Evolutionary conservation across 2,329 filamentous ascomycete species (phyloP).

Genomic region (Pyrenophora tritici-repentis): DNA sequence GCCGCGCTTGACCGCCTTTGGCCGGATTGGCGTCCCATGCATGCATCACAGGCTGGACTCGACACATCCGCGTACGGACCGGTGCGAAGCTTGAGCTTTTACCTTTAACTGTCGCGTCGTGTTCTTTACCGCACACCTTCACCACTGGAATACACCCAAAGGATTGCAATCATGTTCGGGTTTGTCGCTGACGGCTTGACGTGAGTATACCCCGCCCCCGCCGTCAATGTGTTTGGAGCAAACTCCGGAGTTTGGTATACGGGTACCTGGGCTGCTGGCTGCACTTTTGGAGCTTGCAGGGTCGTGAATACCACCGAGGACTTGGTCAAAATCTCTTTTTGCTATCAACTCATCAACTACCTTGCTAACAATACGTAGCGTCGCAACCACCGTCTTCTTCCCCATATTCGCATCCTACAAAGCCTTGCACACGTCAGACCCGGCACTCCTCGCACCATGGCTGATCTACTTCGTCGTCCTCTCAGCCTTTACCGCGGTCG

Average conservation of each 20-base stretch:
- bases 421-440: constrained; percentile 89
- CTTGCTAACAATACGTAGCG: constrained; percentile 33
- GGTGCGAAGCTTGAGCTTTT: constrained; percentile 22
- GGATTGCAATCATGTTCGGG: constrained; percentile 38
- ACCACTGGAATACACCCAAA: constrained; percentile 3
- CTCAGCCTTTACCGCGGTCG: constrained; percentile 76
- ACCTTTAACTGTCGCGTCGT: constrained; percentile 6
- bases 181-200: constrained; percentile 48
- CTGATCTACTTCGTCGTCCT: constrained; percentile 99
- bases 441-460: constrained; percentile 91
- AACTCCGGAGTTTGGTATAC: constrained; percentile 7
- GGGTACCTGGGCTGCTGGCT: constrained; percentile 7
- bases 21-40: constrained; percentile 10
- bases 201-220: constrained; percentile 42
- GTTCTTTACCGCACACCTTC: constrained; percentile 8
- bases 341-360: neutral
- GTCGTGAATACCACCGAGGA: constrained; percentile 5
- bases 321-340: neutral
- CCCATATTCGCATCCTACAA: constrained; percentile 98
- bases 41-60: constrained; percentile 19
- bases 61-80: constrained; percentile 24
- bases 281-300: constrained; percentile 12
- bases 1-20: constrained; percentile 10
- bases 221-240: constrained; percentile 13
- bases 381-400: constrained; percentile 79